Conservation (phyloP, 768 basidiomycete genomes). For the Boletellus sp. region DNA sequence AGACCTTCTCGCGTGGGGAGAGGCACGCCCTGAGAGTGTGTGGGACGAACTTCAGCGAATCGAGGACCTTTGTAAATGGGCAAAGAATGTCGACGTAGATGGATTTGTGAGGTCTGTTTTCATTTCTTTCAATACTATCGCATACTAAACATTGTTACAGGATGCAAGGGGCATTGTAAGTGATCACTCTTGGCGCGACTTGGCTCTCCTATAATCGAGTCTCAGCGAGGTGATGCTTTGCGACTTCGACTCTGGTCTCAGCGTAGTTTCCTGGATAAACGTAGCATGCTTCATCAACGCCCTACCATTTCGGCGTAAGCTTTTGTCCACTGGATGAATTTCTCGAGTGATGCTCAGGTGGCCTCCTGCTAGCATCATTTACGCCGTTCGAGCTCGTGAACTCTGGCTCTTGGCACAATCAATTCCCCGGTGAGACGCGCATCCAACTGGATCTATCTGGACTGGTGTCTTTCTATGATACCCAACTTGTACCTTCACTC, state of each 20-base stretch:
- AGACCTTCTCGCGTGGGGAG: not conserved
- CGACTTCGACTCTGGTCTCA: not conserved
- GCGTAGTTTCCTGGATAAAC: not conserved
- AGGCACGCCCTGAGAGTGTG: not conserved
- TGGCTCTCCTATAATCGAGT: not conserved
- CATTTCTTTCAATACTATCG: not conserved
- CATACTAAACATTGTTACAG: not conserved
- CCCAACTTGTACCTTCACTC: constrained; percentile 17
- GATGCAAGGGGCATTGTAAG: not conserved
- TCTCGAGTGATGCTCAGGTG: too few species aligned
- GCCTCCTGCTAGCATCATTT: not conserved
- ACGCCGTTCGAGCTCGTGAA: constrained; percentile 9
- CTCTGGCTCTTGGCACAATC: constrained; percentile 25
- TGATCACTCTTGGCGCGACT: not conserved
- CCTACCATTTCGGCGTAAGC: too few species aligned
- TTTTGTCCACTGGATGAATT: too few species aligned
- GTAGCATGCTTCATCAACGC: not conserved
- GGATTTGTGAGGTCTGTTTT: not conserved
- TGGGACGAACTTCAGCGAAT: not conserved
- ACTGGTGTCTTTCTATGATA: constrained; percentile 28
- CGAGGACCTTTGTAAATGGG: not conserved
- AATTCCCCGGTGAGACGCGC: constrained; percentile 25
- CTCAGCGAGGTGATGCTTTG: not conserved
- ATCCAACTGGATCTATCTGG: constrained; percentile 16
- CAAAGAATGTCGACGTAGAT: not conserved